These are phyloP conservation scores for Cymbopogon flexuosus DNA, from an alignment of 202 grass and related monocot genomes.

Conservation along the genomic window DNA sequence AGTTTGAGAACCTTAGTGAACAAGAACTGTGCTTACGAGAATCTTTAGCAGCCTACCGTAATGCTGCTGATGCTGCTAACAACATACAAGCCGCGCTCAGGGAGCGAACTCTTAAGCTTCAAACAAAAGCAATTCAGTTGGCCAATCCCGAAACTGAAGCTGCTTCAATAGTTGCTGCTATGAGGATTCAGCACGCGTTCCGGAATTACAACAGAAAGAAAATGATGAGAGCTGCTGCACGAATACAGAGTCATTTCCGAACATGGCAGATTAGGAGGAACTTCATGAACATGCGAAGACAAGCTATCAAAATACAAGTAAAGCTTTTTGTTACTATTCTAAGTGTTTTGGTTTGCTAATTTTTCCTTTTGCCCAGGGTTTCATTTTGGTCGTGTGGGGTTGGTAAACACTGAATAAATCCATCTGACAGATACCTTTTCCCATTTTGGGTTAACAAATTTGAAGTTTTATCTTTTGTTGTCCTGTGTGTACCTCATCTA, in stretches of 20 bases:
- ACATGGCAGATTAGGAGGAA: constrained; percentile 70
- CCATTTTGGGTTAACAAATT: constrained; percentile 1
- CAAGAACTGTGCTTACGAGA: constrained; percentile 93
- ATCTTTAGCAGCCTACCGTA: constrained; percentile 89
- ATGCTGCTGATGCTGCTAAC: constrained; percentile 89
- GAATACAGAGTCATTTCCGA: constrained; percentile 91
- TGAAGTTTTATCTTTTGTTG: constrained; percentile 2
- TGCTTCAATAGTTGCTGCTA: constrained; percentile 70
- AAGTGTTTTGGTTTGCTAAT: neutral
- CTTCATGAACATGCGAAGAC: constrained; percentile 70
- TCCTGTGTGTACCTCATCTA: neutral
- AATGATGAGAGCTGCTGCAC: constrained; percentile 74
- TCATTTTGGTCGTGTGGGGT: constrained; percentile 1
- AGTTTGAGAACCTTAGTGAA: constrained; percentile 67
- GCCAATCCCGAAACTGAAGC: constrained; percentile 72
- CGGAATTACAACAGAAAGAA: constrained; percentile 75
- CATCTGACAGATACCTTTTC: constrained; percentile 6
- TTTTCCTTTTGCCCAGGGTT: neutral
- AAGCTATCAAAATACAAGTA: constrained; percentile 87
- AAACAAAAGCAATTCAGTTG: constrained; percentile 80
- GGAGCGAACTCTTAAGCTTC: constrained; percentile 74
- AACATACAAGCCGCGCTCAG: constrained; percentile 89
- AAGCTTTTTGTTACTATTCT: constrained; percentile 18
- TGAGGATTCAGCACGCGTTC: constrained; percentile 93
- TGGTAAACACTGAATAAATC: neutral